These are phyloP conservation scores for Solanum peruvianum DNA, from an alignment of 257 asterid genomes.

Conservation along the genomic window DNA sequence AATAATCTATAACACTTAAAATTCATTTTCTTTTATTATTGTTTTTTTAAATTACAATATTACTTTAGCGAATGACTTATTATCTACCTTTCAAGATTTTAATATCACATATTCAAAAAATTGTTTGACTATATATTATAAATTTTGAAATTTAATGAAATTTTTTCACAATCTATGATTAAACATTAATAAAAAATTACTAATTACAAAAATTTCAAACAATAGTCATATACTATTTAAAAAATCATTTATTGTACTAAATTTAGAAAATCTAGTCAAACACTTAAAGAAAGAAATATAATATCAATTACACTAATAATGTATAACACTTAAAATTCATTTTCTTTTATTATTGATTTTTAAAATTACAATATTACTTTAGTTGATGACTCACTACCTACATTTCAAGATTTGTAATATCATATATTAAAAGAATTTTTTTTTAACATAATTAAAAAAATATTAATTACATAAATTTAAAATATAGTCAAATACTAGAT, in stretches of 20 bases:
- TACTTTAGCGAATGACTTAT: neutral
- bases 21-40: neutral
- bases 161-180: neutral
- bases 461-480: too few species aligned
- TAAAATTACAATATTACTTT: neutral
- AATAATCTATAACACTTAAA: neutral
- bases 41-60: neutral
- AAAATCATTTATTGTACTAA: too few species aligned
- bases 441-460: too few species aligned
- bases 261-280: neutral
- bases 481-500: too few species aligned
- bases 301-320: neutral
- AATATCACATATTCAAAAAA: too few species aligned
- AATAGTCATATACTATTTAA: neutral
- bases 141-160: too few species aligned
- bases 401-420: too few species aligned
- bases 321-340: neutral
- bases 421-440: too few species aligned
- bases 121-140: too few species aligned
- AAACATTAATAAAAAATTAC: too few species aligned
- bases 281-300: neutral
- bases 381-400: neutral
- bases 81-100: too few species aligned
- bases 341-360: neutral
- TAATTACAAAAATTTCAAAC: too few species aligned